Evolutionary conservation across 176 grass and related monocot species (phyloP), one percentile per base, ranked within the genome.

Genomic region (Thinopyrum elongatum): DNA sequence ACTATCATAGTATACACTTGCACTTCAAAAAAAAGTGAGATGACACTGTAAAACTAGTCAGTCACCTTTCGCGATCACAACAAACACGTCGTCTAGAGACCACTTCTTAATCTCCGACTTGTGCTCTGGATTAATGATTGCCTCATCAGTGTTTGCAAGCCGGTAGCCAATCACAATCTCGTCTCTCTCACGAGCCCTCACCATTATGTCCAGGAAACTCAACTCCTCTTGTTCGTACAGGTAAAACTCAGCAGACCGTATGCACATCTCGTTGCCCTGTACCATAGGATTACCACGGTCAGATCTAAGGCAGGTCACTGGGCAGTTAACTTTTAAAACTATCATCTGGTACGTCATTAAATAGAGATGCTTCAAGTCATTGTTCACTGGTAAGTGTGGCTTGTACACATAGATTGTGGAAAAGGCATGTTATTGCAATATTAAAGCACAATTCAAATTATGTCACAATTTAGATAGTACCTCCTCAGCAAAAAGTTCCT

Each of bases 261-360:
- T 98, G 80, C 94, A 95, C 94, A 98, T 92, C 84, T 98, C 94
- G 19, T 95, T 98, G 23, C 94, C 97, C 97, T 98, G 90, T 72
- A 81, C 81, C 31, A 80, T n/a, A 86, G 33, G 47, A 27, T 72
- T 47, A 65, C 4, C 22, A 73, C 13, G 34, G 36, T 85, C 49
- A 74, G 65, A 44, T 49, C 57, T 2, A 59, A 69, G 22, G 23
- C 30, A 83, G 38, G 35, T 17, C 55, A 79, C 22, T 35, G 21
- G 26, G 42, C 29, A 47, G 34, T 72, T 42, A 58, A 66, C 22
- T 46, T 35, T 55, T 80, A 25, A 23, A 77, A 33, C 51, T 1
- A 31, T 83, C 23, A 67, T 65, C 26, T 69, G 34, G 15, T 26
- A 66, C 47, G 39, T 17, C 69, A 5, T 34, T 30, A 66, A 76